phyloP scores from a whole-genome alignment of 2,329 filamentous ascomycete species.

The Botryosphaeria agaves region DNA sequence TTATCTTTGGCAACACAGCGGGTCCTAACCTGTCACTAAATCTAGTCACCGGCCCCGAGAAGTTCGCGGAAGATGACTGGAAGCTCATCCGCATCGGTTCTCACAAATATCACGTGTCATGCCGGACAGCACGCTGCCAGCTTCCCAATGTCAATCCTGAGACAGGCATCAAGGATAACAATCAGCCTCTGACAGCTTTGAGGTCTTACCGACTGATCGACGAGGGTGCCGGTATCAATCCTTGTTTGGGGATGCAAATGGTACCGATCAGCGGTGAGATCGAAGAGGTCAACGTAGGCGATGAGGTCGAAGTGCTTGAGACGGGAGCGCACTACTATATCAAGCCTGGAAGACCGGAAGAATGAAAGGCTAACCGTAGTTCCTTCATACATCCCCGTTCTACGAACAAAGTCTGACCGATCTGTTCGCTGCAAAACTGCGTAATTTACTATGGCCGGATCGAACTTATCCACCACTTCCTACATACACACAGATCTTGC shows the following conservation, averaged over 20 bases:
- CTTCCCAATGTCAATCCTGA: conserved; percentile 52
- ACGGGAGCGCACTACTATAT: conserved; percentile 11
- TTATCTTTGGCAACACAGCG: background rate
- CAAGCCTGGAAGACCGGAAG: too few relatives aligned
- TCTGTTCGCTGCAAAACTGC: too few relatives aligned
- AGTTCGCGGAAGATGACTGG: conserved; percentile 58
- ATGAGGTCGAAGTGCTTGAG: conserved; percentile 13
- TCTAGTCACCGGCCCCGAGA: conserved; percentile 40
- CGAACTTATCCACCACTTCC: too few relatives aligned
- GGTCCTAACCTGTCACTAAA: background rate
- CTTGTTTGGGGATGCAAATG: conserved; percentile 15
- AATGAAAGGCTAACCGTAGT: too few relatives aligned
- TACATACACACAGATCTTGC: too few relatives aligned
- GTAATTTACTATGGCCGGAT: too few relatives aligned
- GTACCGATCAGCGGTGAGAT: conserved; percentile 13
- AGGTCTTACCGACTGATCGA: conserved; percentile 12
- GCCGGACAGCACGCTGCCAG: conserved; percentile 52
- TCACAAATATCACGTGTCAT: conserved; percentile 35
- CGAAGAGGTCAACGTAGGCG: conserved; percentile 11
- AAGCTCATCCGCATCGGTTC: conserved; percentile 38
- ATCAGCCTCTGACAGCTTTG: conserved; percentile 14
- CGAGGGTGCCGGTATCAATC: conserved; percentile 12
- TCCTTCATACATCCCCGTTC: too few relatives aligned
- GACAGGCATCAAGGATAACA: conserved; percentile 28
- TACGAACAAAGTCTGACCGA: too few relatives aligned